These are phyloP conservation scores for Dothideomycetes sp. DNA, from an alignment of 2,329 filamentous ascomycete genomes.

Conservation along the genomic window DNA sequence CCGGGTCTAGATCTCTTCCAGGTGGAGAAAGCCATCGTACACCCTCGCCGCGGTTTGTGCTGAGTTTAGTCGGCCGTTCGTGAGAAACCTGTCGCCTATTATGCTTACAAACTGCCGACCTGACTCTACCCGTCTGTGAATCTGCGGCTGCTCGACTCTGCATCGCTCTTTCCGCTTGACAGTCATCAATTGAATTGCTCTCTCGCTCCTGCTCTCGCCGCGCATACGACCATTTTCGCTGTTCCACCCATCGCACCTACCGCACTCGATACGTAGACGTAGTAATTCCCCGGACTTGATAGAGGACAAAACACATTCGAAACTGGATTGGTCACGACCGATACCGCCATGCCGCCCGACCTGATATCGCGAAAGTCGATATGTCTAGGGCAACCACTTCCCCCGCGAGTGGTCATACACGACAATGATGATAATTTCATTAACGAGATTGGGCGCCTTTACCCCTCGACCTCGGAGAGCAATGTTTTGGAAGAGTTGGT, in stretches of 20 bases:
- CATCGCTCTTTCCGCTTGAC: neutral
- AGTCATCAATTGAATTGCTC: neutral
- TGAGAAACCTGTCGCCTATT: constrained; percentile 1
- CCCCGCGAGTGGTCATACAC: constrained; percentile 28
- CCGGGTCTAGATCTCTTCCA: no score
- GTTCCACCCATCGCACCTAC: neutral
- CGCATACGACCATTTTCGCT: neutral
- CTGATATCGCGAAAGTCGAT: constrained; percentile 12
- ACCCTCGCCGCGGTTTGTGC: constrained; percentile 12
- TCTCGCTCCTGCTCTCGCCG: neutral
- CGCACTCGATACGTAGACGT: neutral
- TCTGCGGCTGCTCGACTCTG: neutral
- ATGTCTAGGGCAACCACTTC: constrained; percentile 8
- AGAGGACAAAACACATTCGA: neutral
- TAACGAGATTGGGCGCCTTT: constrained; percentile 23
- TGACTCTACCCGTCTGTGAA: neutral
- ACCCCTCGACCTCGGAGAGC: constrained; percentile 41
- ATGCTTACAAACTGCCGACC: constrained; percentile 5
- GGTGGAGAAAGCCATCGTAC: constrained; percentile 11
- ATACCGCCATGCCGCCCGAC: constrained; percentile 8
- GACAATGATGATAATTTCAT: constrained; percentile 36
- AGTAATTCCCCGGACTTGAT: no score
- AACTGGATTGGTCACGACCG: constrained; percentile 5
- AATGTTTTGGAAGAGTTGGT: constrained; percentile 53
- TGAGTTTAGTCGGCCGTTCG: constrained; percentile 8